Evolutionary conservation across 2,329 filamentous ascomycete species (phyloP), one percentile per base, ranked within the genome.

Genomic region (Ampelomyces quisqualis): DNA sequence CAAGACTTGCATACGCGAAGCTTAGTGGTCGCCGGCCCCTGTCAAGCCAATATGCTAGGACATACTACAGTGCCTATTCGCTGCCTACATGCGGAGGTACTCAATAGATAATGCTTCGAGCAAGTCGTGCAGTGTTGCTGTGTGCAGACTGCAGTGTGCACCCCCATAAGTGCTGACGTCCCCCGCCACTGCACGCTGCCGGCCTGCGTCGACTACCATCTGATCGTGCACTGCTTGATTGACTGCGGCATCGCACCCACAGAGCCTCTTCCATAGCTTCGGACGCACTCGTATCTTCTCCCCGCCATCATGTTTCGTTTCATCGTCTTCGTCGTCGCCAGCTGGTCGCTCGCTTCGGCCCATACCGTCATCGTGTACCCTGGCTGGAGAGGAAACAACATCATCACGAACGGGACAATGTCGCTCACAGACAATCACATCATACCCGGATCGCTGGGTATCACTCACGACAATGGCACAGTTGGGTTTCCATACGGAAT

Each of bases 291-390:
- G 28, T n/a, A n/a, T 4, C 26, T 32, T 26, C 11, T n/a, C 23
- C 13, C 34, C 41, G 45, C 45, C 57, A 44, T 36, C 30, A 67
- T 68, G 65, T 60, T 67, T 48, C 58, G 57, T 47, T 59, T 67
- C 45, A 59, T 66, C 36, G 49, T 65, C 27, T 55, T 54, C 40
- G 43, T 67, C 41, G 57, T 61, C 45, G 61, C 62, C 34, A 58
- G 43, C 40, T 68, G 63, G 64, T 59, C 62, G 43, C 54, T 83
- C 57, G 73, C 75, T 49, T 73, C 77, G 22, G 82, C 84, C n/a
- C 88, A 94, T 67, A 86, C 79, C n/a, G 79, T 95, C 62, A 85
- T 95, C 67, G 84, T 84, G 49, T 94, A 94, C 64, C 90, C 89
- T 0, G 87, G 86, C 54, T 91, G 86, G 83, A 57, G 90, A 78